Evolutionary conservation across 768 basidiomycete species (phyloP), one percentile per base, ranked within the genome.

Genomic region (Phallus indusiatus): DNA sequence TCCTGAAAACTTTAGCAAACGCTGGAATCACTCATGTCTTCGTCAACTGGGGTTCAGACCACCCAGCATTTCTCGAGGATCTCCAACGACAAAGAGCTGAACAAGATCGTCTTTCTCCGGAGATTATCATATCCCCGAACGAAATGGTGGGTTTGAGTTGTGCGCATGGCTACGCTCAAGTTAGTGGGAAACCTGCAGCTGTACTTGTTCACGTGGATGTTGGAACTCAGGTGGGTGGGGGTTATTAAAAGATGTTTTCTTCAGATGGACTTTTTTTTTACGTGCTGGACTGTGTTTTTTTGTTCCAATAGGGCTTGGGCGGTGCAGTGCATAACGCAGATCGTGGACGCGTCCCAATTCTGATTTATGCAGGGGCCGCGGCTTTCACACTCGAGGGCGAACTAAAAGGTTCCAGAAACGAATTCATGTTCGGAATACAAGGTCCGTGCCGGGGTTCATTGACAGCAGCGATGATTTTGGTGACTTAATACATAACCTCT

Each of bases 21-120:
- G 80, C 79, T 1, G 83, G 84, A 1, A 80, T 88, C 36, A 85
- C 82, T 0, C 82, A 86, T 66, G 79, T 78, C 9, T 86, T 87
- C 64, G 84, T 82, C 17, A 88, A 88, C 71, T 87, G 86, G 82
- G 87, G 86, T 1, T 85, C 83, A 0, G 86, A 89, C 63, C 86
- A 88, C 64, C 83, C 85, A 0, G 85, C 81, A 0, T 67, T 89
- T 14, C 75, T 88, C 22, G 86, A 88, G 63, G 86, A 87, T 33
- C 75, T 89, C 10, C 78, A 79, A 56, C 73, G 82, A 18, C 82
- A 85, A 61, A 75, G 81, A 1, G 65, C 68, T 5, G 68, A 72
- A 56, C 48, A 55, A 14, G 69, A 67, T 24, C 62, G 68, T 20
- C 78, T 79, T 0, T 55, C 69, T 2, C 74, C 79, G n/a, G 68